Conservation (phyloP, 176 grass and related monocot species). For the Ensete glaucum region DNA sequence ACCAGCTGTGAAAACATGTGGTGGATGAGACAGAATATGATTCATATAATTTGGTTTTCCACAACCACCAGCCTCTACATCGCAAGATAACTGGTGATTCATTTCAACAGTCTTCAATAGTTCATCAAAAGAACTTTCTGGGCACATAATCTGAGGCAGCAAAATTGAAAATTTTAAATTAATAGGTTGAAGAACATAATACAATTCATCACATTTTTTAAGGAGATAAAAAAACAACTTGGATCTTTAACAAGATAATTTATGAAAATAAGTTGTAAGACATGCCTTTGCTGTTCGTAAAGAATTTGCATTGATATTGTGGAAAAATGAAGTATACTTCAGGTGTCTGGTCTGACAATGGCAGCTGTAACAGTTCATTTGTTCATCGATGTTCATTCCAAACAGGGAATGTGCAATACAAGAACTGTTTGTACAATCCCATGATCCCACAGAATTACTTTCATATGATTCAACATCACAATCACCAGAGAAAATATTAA, state of each 20-base stretch:
- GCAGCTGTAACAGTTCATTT: constrained; percentile 83
- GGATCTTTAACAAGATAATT: constrained; percentile 2
- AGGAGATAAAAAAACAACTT: constrained; percentile 9
- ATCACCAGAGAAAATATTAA: constrained; percentile 37
- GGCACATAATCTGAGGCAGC: constrained; percentile 54
- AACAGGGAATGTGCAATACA: constrained; percentile 83
- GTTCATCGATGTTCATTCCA: constrained; percentile 85
- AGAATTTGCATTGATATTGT: constrained; percentile 91
- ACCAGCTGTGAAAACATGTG: constrained; percentile 96
- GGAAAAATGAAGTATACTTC: constrained; percentile 94
- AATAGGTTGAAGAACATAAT: constrained; percentile 5
- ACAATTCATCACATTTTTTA: neutral
- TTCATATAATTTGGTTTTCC: constrained; percentile 75
- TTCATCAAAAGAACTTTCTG: constrained; percentile 70
- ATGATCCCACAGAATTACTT: constrained; percentile 50
- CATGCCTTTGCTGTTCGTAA: constrained; percentile 75
- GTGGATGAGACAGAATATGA: constrained; percentile 70
- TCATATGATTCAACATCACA: constrained; percentile 37
- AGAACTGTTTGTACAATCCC: constrained; percentile 78
- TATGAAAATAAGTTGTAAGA: constrained; percentile 8
- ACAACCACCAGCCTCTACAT: constrained; percentile 73
- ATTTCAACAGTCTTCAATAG: constrained; percentile 85
- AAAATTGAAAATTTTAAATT: constrained; percentile 2
- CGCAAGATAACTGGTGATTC: constrained; percentile 83
- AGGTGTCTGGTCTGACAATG: constrained; percentile 58